These are phyloP conservation scores for Solanum pinnatisectum DNA, from an alignment of 257 asterid genomes.

Conservation along the genomic window DNA sequence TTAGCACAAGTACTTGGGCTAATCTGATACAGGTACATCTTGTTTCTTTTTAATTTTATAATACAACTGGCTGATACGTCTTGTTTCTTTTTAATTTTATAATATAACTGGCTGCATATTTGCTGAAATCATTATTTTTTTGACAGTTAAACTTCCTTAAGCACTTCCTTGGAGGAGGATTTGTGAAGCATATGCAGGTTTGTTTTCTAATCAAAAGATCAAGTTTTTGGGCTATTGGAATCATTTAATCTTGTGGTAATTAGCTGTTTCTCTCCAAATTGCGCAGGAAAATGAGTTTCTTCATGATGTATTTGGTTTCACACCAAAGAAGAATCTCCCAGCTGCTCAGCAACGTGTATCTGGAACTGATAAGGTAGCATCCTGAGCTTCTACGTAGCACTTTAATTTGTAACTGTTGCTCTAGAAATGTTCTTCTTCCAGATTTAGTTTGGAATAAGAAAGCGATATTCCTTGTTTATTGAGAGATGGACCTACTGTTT, in stretches of 20 bases:
- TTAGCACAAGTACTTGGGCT: conserved; percentile 65
- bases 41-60: conserved; percentile 1
- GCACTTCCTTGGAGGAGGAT: conserved; percentile 96
- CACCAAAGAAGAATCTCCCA: conserved; percentile 50
- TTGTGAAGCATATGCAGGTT: conserved; percentile 96
- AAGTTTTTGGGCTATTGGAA: background rate
- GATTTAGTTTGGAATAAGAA: background rate
- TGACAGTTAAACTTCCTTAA: conserved; percentile 74
- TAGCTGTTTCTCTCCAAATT: background rate
- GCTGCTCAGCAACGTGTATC: conserved; percentile 46
- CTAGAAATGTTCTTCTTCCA: background rate
- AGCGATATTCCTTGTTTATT: background rate
- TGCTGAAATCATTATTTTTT: conserved; percentile 1
- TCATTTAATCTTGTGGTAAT: background rate
- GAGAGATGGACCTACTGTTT: background rate
- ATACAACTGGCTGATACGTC: background rate
- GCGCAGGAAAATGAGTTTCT: conserved; percentile 81
- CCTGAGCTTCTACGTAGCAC: background rate
- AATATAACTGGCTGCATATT: background rate
- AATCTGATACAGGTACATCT: conserved; percentile 58
- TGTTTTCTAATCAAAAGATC: background rate
- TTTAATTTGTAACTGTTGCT: background rate
- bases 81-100: conserved; percentile 2
- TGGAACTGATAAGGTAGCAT: conserved; percentile 52
- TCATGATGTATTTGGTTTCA: conserved; percentile 73